phyloP scores from a whole-genome alignment of 345 rosid genomes.

The Pugionium dolabratum region DNA sequence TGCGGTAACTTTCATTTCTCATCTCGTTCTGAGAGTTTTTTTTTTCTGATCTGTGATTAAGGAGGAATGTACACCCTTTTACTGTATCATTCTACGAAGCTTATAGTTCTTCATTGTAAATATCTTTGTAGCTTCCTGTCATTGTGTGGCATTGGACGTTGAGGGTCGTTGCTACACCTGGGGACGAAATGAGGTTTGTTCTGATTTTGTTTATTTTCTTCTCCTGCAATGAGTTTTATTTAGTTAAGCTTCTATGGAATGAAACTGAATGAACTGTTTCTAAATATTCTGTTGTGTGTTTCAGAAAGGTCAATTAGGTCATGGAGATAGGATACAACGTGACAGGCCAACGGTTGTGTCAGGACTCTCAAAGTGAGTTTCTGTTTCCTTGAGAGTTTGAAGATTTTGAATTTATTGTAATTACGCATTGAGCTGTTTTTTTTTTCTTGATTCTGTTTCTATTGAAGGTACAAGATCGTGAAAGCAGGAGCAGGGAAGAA shows the following conservation, averaged over 20 bases:
- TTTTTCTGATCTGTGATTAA: slow-evolving; percentile 18
- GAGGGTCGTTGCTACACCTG: slow-evolving; percentile 97
- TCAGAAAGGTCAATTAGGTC: slow-evolving; percentile 97
- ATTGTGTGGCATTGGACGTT: slow-evolving; percentile 94
- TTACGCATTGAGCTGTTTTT: slow-evolving; percentile 17
- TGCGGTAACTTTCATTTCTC: slow-evolving; percentile 50
- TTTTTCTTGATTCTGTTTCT: slow-evolving; percentile 2
- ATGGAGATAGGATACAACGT: slow-evolving; percentile 88
- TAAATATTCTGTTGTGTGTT: slow-evolving; percentile 33
- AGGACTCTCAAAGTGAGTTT: slow-evolving; percentile 77
- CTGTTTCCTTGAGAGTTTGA: background rate
- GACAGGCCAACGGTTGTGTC: slow-evolving; percentile 92
- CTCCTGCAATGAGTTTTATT: background rate
- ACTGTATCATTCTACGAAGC: background rate
- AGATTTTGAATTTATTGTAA: background rate
- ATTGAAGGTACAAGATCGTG: slow-evolving; percentile 67
- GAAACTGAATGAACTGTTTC: slow-evolving; percentile 21
- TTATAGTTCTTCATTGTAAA: slow-evolving; percentile 18
- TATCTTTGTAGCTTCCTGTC: slow-evolving; percentile 70
- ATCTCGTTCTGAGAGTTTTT: background rate
- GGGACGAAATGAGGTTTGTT: slow-evolving; percentile 93
- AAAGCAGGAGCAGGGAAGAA: slow-evolving; percentile 77
- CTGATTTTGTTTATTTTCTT: background rate
- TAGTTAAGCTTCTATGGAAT: background rate
- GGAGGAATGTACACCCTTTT: background rate